Evolutionary conservation across 1,284 basidiomycete genomes (phyloP).

Genomic region (Cystobasidiaceae sp.): DNA sequence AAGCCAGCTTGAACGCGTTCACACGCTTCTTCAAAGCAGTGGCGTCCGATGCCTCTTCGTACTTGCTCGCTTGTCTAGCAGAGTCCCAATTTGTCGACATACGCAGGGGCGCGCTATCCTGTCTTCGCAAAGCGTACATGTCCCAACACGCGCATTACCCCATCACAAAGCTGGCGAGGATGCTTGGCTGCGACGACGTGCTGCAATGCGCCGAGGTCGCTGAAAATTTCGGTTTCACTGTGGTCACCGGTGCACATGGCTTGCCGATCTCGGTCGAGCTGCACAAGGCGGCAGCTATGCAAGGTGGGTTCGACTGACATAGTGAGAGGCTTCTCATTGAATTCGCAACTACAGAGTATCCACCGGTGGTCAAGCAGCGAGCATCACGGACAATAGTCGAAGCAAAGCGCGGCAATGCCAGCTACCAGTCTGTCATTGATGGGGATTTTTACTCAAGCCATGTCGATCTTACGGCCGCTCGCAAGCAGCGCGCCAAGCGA

Average conservation of each 20-base stretch:
- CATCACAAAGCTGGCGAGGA: conserved; percentile 44
- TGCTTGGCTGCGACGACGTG: conserved; percentile 51
- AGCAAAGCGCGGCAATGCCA: conserved; percentile 58
- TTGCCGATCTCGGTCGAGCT: conserved; percentile 32
- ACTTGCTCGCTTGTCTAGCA: conserved; percentile 53
- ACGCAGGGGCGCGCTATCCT: conserved; percentile 52
- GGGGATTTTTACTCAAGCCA: conserved; percentile 52
- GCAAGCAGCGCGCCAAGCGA: not conserved
- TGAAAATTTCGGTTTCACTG: conserved; percentile 44
- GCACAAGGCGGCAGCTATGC: conserved; percentile 33
- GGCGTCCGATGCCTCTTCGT: conserved; percentile 46
- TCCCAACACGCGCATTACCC: conserved; percentile 45
- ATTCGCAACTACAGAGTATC: conserved; percentile 49
- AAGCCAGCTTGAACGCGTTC: conserved; percentile 56
- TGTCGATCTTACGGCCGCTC: not conserved
- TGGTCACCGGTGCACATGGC: conserved; percentile 22
- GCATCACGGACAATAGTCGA: conserved; percentile 63
- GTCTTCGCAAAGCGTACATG: conserved; percentile 51
- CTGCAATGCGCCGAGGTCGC: conserved; percentile 46
- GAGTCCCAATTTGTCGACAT: conserved; percentile 54
- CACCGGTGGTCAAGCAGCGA: conserved; percentile 38
- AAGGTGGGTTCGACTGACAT: conserved; percentile 27
- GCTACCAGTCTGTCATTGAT: conserved; percentile 70
- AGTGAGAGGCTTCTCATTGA: conserved; percentile 23
- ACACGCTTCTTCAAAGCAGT: conserved; percentile 54